Conservation (phyloP, 1,139 yeast species). For the Nakaseomyces bracarensis region DNA sequence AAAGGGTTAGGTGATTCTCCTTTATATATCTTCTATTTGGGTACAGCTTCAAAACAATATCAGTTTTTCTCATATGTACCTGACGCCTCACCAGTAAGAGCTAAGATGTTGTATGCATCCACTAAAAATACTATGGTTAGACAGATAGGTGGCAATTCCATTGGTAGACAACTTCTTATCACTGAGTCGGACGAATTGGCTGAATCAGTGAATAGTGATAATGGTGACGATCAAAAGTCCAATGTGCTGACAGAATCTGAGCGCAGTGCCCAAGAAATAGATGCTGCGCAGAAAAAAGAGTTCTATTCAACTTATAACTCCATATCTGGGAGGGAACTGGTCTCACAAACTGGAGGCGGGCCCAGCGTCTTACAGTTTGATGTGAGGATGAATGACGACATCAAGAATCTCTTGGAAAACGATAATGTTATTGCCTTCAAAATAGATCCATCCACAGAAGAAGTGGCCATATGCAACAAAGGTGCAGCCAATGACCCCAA, state of each 20-base stretch:
- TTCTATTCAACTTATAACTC: conserved; percentile 15
- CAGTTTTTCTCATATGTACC: conserved; percentile 81
- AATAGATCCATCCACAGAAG: conserved; percentile 35
- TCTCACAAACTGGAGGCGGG: conserved; percentile 27
- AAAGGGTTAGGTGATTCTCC: conserved; percentile 42
- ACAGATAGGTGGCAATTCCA: conserved; percentile 60
- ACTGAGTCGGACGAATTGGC: conserved; percentile 55
- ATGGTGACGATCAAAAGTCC: conserved; percentile 15
- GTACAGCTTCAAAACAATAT: conserved; percentile 31
- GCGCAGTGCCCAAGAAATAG: conserved; percentile 27
- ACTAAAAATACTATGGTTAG: conserved; percentile 68
- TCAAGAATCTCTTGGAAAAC: conserved; percentile 21
- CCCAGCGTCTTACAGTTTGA: conserved; percentile 28
- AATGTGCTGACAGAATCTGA: conserved; percentile 58
- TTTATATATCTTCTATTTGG: conserved; percentile 47
- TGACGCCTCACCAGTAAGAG: conserved; percentile 70
- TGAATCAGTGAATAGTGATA: conserved; percentile 20
- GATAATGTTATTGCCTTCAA: conserved; percentile 32
- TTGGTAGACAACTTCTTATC: conserved; percentile 48
- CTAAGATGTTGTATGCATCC: conserved; percentile 91
- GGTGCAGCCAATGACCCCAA: conserved; percentile 20
- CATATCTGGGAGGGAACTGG: conserved; percentile 20
- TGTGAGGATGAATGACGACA: conserved; percentile 23
- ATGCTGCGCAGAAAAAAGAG: conserved; percentile 21
- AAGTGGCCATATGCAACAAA: conserved; percentile 29